These are phyloP conservation scores for Calendula officinalis DNA, from an alignment of 129 eudicot species.

Conservation along the genomic window DNA sequence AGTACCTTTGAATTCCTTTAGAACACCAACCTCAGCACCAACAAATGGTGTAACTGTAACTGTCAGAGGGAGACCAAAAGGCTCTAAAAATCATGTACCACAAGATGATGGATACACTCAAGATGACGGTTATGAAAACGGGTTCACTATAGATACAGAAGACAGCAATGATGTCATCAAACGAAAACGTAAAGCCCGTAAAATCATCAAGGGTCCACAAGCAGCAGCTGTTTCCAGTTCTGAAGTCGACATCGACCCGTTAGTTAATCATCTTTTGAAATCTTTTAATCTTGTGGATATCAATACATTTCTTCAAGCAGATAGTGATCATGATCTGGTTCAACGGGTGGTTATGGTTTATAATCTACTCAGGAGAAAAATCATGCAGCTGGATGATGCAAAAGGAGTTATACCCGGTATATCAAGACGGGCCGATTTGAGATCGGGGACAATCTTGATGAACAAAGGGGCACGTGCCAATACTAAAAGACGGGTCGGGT, in stretches of 20 bases:
- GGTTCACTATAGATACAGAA: slow-evolving; percentile 34
- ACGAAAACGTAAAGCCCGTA: slow-evolving; percentile 41
- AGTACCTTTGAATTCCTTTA: slow-evolving; percentile 30
- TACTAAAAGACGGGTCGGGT: slow-evolving; percentile 45
- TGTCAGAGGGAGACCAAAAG: slow-evolving; percentile 30
- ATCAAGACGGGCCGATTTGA: slow-evolving; percentile 46
- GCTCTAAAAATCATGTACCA: slow-evolving; percentile 28
- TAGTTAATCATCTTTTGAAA: slow-evolving; percentile 30
- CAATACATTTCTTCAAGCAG: slow-evolving; percentile 38
- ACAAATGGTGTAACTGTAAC: not conserved
- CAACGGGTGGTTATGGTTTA: slow-evolving; percentile 37
- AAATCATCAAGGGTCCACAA: slow-evolving; percentile 24
- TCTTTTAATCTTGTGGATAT: slow-evolving; percentile 33
- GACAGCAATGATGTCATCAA: slow-evolving; percentile 31
- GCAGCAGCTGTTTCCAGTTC: slow-evolving; percentile 29
- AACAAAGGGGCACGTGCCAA: slow-evolving; percentile 52
- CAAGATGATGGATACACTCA: slow-evolving; percentile 34
- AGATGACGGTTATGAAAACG: slow-evolving; percentile 25
- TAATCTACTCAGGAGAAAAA: slow-evolving; percentile 47
- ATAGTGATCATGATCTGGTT: slow-evolving; percentile 48
- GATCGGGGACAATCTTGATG: slow-evolving; percentile 51
- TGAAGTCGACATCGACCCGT: slow-evolving; percentile 26
- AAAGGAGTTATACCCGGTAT: slow-evolving; percentile 47
- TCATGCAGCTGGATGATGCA: slow-evolving; percentile 56
- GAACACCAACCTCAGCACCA: slow-evolving; percentile 27